Conservation (phyloP, 2,329 filamentous ascomycete genomes). For the Cryphonectria carpinicola region DNA sequence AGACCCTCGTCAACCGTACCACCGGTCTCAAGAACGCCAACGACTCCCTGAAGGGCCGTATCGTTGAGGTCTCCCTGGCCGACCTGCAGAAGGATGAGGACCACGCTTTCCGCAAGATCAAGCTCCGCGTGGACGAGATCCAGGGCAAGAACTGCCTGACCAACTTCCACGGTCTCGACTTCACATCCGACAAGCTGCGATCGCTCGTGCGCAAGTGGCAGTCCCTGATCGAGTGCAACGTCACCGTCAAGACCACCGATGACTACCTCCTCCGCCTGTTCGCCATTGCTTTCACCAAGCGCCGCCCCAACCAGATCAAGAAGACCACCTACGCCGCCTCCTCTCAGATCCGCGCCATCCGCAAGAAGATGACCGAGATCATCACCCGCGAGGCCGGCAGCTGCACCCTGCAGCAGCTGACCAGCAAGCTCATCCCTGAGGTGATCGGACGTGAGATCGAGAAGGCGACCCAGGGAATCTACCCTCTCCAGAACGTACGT, state of each 20-base stretch:
- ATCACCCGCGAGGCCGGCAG: constrained; percentile 93
- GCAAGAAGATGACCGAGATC: constrained; percentile 99
- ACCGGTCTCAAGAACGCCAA: constrained; percentile 99
- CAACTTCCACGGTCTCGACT: constrained; percentile 99
- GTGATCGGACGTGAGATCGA: constrained; percentile 99
- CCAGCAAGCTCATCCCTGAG: constrained; percentile 98
- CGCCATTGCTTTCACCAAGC: constrained; percentile 99
- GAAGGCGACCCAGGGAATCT: constrained; percentile 99
- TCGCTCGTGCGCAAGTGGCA: constrained; percentile 99
- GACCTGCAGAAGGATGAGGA: constrained; percentile 99
- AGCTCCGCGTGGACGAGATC: constrained; percentile 97
- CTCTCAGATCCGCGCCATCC: constrained; percentile 96
- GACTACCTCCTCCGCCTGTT: constrained; percentile 99
- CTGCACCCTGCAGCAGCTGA: constrained; percentile 95
- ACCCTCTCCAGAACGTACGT: constrained; percentile 96
- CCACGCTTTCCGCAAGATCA: constrained; percentile 99
- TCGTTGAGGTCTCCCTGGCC: constrained; percentile 98
- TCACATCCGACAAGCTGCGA: constrained; percentile 99
- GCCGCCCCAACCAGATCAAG: constrained; percentile 99
- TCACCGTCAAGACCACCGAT: constrained; percentile 99
- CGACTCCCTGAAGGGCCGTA: constrained; percentile 97
- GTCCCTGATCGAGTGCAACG: constrained; percentile 98
- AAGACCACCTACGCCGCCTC: constrained; percentile 99
- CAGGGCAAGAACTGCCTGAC: constrained; percentile 99
- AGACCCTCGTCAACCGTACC: constrained; percentile 99